A percentile compares a stretch with the other conserved stretches of the same genome.
Conservation (phyloP, 306 rosid genomes). For the Citrullus colocynthis region DNA sequence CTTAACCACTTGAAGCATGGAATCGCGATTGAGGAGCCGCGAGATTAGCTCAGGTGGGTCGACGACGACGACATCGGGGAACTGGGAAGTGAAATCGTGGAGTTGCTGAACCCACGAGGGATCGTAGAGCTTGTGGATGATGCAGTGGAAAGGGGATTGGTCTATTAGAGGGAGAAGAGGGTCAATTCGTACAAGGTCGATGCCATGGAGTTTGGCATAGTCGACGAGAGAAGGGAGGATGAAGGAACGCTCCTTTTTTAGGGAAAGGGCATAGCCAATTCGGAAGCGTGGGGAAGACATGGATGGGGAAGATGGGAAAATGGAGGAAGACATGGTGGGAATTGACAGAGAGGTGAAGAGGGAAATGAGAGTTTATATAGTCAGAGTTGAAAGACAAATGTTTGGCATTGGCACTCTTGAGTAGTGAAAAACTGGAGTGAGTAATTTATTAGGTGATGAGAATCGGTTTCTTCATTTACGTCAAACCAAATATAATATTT, state of each 20-base stretch:
- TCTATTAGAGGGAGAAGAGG: constrained; percentile 20
- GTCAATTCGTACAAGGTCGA: constrained; percentile 55
- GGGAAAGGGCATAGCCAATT: constrained; percentile 69
- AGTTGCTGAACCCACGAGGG: constrained; percentile 53
- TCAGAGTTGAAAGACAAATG: neutral
- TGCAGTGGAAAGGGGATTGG: constrained; percentile 73
- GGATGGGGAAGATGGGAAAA: neutral
- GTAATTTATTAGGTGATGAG: neutral
- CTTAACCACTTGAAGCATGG: constrained; percentile 84
- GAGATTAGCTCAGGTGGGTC: constrained; percentile 75
- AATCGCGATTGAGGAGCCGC: constrained; percentile 72
- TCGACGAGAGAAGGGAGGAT: constrained; percentile 49
- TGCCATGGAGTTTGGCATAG: constrained; percentile 54
- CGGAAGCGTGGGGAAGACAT: constrained; percentile 20
- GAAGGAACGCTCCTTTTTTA: constrained; percentile 77
- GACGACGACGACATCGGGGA: constrained; percentile 50
- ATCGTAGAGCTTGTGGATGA: constrained; percentile 81
- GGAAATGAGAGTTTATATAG: neutral
- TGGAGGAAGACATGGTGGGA: neutral
- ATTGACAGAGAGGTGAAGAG: neutral
- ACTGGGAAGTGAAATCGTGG: constrained; percentile 21
- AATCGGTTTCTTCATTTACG: neutral
- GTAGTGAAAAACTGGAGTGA: neutral
- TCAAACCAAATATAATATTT: too few relatives aligned
- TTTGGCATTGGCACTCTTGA: neutral